phyloP scores from a whole-genome alignment of 2,329 filamentous ascomycete species.

The Lojkania enalia region DNA sequence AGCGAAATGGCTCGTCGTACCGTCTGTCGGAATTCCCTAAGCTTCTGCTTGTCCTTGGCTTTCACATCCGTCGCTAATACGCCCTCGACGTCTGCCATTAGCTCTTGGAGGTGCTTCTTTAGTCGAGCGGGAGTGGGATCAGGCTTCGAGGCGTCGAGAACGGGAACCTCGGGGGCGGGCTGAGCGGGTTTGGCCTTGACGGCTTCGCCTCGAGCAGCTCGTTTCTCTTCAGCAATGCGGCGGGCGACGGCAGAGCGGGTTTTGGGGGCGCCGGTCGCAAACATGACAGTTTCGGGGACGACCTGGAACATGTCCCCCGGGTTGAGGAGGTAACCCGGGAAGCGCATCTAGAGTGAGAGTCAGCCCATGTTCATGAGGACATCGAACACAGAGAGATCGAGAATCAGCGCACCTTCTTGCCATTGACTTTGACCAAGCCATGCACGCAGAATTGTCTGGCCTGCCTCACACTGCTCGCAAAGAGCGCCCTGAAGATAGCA shows the following conservation, averaged over 20 bases:
- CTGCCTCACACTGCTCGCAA: conserved; percentile 90
- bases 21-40: conserved; percentile 71
- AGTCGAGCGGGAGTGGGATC: conserved; percentile 36
- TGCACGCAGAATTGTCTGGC: conserved; percentile 94
- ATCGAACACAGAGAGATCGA: conserved; percentile 2
- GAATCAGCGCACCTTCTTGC: conserved; percentile 74
- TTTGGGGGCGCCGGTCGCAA: conserved; percentile 79
- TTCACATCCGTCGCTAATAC: conserved; percentile 62
- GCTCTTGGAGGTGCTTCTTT: conserved; percentile 38
- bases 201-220: conserved; percentile 32
- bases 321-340: conserved; percentile 91
- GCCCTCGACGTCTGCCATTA: conserved; percentile 58
- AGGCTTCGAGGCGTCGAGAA: conserved; percentile 3
- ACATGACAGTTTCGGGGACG: conserved; percentile 84
- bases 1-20: conserved; percentile 66
- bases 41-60: conserved; percentile 73
- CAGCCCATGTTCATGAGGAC: background rate
- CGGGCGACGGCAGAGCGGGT: conserved; percentile 33
- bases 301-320: conserved; percentile 99
- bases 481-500: conserved; percentile 91
- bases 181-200: conserved; percentile 25
- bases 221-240: conserved; percentile 33
- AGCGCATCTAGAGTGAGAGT: conserved; percentile 69
- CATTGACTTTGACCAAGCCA: conserved; percentile 92
- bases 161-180: conserved; percentile 4